Evolutionary conservation across 495 filamentous ascomycete genomes (phyloP).

Genomic region (Usnea hakonensis): DNA sequence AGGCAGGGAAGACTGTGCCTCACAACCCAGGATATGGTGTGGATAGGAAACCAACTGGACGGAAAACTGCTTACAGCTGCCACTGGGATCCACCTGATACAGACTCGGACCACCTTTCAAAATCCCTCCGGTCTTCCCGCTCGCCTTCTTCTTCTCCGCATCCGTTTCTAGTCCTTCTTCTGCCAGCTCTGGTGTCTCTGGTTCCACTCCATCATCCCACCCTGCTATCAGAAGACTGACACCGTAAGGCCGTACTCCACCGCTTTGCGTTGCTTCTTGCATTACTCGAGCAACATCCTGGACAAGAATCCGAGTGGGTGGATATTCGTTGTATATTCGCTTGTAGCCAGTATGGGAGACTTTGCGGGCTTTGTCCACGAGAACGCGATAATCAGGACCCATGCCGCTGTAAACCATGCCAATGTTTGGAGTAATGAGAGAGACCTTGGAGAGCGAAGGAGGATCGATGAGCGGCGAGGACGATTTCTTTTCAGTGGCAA

Average conservation of each 20-base stretch:
- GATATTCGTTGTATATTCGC: constrained; percentile 99
- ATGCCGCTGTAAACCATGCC: constrained; percentile 99
- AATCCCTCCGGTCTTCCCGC: constrained; percentile 84
- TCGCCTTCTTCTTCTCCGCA: constrained; percentile 56
- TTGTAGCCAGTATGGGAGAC: constrained; percentile 99
- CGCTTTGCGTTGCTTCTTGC: constrained; percentile 97
- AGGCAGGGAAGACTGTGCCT: neutral
- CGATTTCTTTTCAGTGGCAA: constrained; percentile 99
- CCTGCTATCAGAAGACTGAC: constrained; percentile 91
- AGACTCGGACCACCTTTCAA: constrained; percentile 92
- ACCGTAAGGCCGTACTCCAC: constrained; percentile 96
- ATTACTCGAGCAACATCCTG: constrained; percentile 97
- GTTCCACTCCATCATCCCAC: constrained; percentile 94
- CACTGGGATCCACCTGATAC: constrained; percentile 96
- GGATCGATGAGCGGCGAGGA: constrained; percentile 92
- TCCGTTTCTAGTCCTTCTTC: constrained; percentile 43
- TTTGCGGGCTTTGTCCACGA: constrained; percentile 96
- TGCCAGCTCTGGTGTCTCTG: constrained; percentile 51
- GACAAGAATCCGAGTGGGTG: constrained; percentile 94
- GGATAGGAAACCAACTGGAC: neutral
- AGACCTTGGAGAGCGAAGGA: constrained; percentile 92
- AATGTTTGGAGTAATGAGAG: constrained; percentile 95
- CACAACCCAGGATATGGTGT: neutral
- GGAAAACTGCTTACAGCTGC: constrained; percentile 39
- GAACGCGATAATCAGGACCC: constrained; percentile 95